Percentiles rank a stretch among this genome's conserved stretches.
These are phyloP conservation scores for Elsinoe ampelina DNA, from an alignment of 2,329 filamentous ascomycete genomes.

Conservation along the genomic window DNA sequence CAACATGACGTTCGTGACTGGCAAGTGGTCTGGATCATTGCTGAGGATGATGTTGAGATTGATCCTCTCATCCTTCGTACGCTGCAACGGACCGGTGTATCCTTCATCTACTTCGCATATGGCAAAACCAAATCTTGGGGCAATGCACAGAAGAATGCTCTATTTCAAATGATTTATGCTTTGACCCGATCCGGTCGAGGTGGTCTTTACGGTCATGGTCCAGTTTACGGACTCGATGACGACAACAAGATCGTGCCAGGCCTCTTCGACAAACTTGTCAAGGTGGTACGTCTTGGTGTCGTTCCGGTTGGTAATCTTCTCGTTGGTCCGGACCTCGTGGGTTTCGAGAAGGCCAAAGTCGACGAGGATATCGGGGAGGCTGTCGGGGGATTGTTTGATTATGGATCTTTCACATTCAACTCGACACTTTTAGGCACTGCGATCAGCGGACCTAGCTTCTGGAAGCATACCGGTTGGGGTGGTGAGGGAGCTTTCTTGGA, in stretches of 20 bases:
- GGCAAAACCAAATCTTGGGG: neutral
- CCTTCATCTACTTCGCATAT: neutral
- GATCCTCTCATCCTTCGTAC: neutral
- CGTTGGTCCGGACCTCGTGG: neutral
- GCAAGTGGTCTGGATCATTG: neutral
- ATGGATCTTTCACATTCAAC: neutral
- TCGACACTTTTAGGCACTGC: neutral
- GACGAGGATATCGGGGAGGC: neutral
- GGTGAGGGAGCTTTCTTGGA: neutral
- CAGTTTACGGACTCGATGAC: neutral
- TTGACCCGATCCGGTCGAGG: neutral
- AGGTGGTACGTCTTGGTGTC: neutral
- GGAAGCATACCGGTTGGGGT: neutral
- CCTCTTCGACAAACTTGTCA: neutral
- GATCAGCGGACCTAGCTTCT: neutral
- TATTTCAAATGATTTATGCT: neutral
- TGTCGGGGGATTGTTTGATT: neutral
- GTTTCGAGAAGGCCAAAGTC: neutral
- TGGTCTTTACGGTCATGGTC: neutral
- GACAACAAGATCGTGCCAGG: neutral
- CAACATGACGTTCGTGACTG: neutral
- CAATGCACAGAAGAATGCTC: neutral
- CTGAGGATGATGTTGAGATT: neutral
- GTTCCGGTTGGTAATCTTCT: neutral
- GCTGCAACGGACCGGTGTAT: neutral